A percentile compares a stretch with the other conserved stretches of the same genome.
These are phyloP conservation scores for Asterophora parasitica DNA, from an alignment of 768 basidiomycete genomes.

Conservation along the genomic window DNA sequence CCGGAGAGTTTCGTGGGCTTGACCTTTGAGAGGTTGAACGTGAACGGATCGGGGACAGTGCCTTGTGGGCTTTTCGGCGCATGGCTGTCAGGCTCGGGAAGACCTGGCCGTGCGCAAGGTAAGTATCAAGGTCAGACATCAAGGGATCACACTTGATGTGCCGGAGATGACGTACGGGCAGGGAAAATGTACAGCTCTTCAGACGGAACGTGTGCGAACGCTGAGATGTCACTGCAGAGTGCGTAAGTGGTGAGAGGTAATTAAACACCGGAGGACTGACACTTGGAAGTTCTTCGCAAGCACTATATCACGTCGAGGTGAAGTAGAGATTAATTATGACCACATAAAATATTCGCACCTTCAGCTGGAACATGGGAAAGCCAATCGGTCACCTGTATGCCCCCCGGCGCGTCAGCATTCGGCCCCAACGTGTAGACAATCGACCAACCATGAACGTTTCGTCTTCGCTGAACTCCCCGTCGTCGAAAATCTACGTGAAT, in stretches of 20 bases:
- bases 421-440: not conserved
- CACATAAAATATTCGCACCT: slow-evolving; percentile 19
- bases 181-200: slow-evolving; percentile 53
- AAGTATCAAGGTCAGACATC: too few relatives aligned
- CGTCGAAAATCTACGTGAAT: slow-evolving; percentile 41
- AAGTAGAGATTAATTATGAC: not conserved
- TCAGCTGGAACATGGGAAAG: slow-evolving; percentile 49
- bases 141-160: too few relatives aligned
- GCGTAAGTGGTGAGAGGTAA: not conserved
- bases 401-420: not conserved
- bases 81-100: slow-evolving; percentile 30
- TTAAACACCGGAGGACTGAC: slow-evolving; percentile 10
- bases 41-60: slow-evolving; percentile 37
- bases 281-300: slow-evolving; percentile 50
- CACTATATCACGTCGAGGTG: slow-evolving; percentile 25
- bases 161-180: slow-evolving; percentile 24
- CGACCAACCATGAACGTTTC: slow-evolving; percentile 42
- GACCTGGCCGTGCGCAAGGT: slow-evolving; percentile 21
- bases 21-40: slow-evolving; percentile 44
- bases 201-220: slow-evolving; percentile 39
- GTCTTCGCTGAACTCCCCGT: slow-evolving; percentile 49
- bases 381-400: slow-evolving; percentile 56
- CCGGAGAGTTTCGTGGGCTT: slow-evolving; percentile 39
- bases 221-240: slow-evolving; percentile 23
- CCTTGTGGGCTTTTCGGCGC: slow-evolving; percentile 42